Conservation (phyloP, 352 stramenopile species). For the Pythium periplocum region DNA sequence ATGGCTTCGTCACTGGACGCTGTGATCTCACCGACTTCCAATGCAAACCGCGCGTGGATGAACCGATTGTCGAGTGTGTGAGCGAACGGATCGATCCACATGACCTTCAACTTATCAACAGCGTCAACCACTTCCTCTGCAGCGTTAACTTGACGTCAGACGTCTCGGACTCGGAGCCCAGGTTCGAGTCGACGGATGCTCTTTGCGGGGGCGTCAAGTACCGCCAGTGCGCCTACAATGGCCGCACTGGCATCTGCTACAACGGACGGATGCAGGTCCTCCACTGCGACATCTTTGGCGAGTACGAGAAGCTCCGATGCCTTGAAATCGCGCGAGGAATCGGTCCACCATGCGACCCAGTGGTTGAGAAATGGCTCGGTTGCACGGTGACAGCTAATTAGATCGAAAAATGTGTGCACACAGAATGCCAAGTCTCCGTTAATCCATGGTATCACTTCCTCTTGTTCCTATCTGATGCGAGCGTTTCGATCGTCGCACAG, state of each 20-base stretch:
- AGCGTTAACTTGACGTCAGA: conserved; percentile 24
- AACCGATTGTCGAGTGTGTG: conserved; percentile 19
- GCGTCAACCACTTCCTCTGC: conserved; percentile 20
- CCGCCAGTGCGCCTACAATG: conserved; percentile 20
- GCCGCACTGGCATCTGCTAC: conserved; percentile 28
- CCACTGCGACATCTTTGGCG: conserved; percentile 28
- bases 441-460: too few relatives aligned
- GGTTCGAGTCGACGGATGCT: conserved; percentile 19
- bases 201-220: conserved; percentile 26
- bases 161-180: conserved; percentile 20
- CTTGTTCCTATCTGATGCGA: too few relatives aligned
- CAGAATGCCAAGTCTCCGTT: too few relatives aligned
- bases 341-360: conserved; percentile 19
- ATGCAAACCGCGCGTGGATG: conserved; percentile 16
- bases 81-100: conserved; percentile 17
- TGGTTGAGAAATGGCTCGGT: conserved; percentile 30
- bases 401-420: too few relatives aligned
- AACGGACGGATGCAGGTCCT: conserved; percentile 39
- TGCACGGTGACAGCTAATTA: conserved; percentile 6
- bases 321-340: conserved; percentile 23
- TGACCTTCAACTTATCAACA: conserved; percentile 14
- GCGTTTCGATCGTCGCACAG: too few relatives aligned
- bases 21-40: conserved; percentile 28
- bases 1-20: conserved; percentile 22
- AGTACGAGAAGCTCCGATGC: conserved; percentile 27